phyloP scores from a whole-genome alignment of 2,329 filamentous ascomycete genomes.

The Phymatotrichopsis omnivora region DNA sequence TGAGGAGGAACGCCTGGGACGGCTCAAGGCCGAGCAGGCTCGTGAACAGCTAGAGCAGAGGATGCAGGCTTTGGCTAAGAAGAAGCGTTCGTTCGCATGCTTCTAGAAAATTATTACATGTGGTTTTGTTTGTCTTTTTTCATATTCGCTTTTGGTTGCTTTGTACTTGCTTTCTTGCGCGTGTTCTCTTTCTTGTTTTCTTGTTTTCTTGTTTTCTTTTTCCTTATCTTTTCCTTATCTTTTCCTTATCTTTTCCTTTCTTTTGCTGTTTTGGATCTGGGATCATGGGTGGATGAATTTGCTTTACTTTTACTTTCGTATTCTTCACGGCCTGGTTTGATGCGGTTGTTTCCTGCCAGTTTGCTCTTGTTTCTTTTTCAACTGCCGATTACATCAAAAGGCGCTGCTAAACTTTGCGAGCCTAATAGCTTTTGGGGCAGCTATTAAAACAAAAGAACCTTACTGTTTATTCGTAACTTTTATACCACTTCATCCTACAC shows the following conservation, averaged over 20 bases:
- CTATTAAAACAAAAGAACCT: background rate
- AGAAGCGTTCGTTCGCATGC: constrained; percentile 94
- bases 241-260: constrained; percentile 10
- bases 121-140: constrained; percentile 12
- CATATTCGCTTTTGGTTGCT: constrained; percentile 10
- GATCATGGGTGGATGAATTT: constrained; percentile 22
- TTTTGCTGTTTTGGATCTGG: constrained; percentile 18
- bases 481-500: constrained; percentile 7
- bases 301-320: constrained; percentile 13
- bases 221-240: constrained; percentile 23
- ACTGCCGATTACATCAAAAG: background rate
- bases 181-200: constrained; percentile 14
- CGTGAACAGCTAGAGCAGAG: constrained; percentile 82
- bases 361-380: constrained; percentile 13
- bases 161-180: constrained; percentile 7
- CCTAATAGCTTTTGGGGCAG: too few relatives aligned
- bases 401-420: background rate
- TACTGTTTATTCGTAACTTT: background rate
- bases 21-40: constrained; percentile 80
- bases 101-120: constrained; percentile 67
- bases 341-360: constrained; percentile 4
- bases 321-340: background rate
- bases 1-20: constrained; percentile 91
- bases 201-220: constrained; percentile 29
- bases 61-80: constrained; percentile 80